Evolutionary conservation across 495 filamentous ascomycete genomes (phyloP), one percentile per base, ranked within the genome.

Genomic region (Friedmanniomyces endolithicus): DNA sequence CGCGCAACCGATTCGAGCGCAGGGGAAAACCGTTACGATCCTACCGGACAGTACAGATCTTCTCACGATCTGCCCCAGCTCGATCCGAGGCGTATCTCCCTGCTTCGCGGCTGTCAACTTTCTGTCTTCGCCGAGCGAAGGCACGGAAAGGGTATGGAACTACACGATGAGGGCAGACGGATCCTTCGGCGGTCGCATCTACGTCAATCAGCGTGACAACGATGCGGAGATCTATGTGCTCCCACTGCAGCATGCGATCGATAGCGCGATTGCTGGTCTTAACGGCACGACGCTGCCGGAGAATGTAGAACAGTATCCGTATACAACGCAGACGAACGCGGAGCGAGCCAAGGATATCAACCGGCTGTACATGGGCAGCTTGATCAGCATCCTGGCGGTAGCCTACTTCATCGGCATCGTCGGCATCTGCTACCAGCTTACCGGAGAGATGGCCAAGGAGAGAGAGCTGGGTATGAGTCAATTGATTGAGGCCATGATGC

Each of bases 21-120:
- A 74, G 2, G 82, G 82, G 11, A 74, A 77, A 62, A 76, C 71
- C 14, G 80, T 84, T 1, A 57, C 71, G 25, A 68, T 82, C 16
- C 50, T 86, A 16, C 64, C 67, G 11, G 65, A 71, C 11, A 71
- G 83, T 47, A 57, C 65, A 24, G 76, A 81, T 1, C 65, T 95
- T 46, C 69, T 77, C 14, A 69, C 70, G 12, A 68, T 72, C 25
- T 95, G 88, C 65, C 73, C 73, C 41, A 84, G 80, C 55, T 76
- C 76, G 14, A 67, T 95, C 48, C 72, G 84, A 29, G 88, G 85
- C 1, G 79, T 83, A 6, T 86, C 83, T 2, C 66, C 63, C 2
- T 95, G 88, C 65, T 89, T 81, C 62, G 85, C 78, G 11, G 88
- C 85, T 1, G 82, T 83, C 7, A 77, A 84, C 22, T 94, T 95